Evolutionary conservation across 2,329 filamentous ascomycete species (phyloP), one percentile per base, ranked within the genome.

Genomic region (Trichocomaceae sp.): DNA sequence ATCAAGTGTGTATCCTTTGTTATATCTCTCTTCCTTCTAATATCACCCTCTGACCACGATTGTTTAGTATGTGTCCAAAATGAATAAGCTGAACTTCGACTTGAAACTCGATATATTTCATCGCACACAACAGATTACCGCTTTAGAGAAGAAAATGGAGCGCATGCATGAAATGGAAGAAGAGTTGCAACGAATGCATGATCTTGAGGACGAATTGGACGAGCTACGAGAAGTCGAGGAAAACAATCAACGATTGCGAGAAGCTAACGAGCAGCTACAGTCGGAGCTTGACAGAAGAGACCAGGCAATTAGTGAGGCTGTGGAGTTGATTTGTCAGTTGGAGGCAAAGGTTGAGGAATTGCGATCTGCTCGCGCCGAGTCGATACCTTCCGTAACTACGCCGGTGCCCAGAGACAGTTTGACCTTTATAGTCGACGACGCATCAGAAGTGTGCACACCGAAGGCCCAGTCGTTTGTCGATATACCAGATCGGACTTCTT

Each of bases 21-120:
- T 17, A 23, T 35, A 5, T 17, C n/a, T 6, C n/a, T 1, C 15
- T 19, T 9, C n/a, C 1, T 10, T 22, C 9, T 12, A 39, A 29
- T 45, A 17, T 8, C 23, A 22, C 33, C 42, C 9, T 20, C 35
- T 59, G 68, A 60, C 35, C 2, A 5, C 44, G 26, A n/a, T 23
- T 33, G 19, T 46, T 26, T 54, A 74, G 72, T 74, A 75, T 57
- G 66, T 75, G 44, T 74, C 71, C 1, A 74, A 72, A 58, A 66
- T 74, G 50, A 74, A 69, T 50, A 74, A 73, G 55, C 63, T 72
- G 20, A 74, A 73, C 29, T 75, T 75, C 52, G 72, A 74, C 57
- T 55, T 75, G 55, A 74, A 75, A 60, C 64, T 75, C 13, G 71
- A 73, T 37, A 66, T 74, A 1, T 72, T 71, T 46, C 70, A 74